These are phyloP conservation scores for Termitomyces sp. DNA, from an alignment of 768 basidiomycete species.

Conservation along the genomic window DNA sequence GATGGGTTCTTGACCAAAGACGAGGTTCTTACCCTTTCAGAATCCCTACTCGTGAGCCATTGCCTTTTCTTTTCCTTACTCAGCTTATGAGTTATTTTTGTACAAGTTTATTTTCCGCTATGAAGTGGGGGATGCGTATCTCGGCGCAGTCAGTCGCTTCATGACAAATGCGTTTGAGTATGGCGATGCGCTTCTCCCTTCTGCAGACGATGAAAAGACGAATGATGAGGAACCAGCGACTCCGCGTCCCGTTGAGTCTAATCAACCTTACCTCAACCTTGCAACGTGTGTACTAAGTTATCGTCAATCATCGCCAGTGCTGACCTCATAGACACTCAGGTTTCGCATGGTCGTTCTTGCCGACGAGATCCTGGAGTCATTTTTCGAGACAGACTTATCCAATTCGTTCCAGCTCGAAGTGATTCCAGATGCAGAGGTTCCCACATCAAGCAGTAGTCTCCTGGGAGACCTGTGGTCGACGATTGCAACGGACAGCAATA, in stretches of 20 bases:
- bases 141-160: slow-evolving; percentile 94
- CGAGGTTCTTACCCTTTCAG: slow-evolving; percentile 92
- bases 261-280: slow-evolving; percentile 90
- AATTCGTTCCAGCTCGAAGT: slow-evolving; percentile 80
- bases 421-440: slow-evolving; percentile 62
- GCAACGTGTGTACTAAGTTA: slow-evolving; percentile 53
- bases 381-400: slow-evolving; percentile 91
- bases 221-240: slow-evolving; percentile 24
- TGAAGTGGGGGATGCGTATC: slow-evolving; percentile 93
- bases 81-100: slow-evolving; percentile 2
- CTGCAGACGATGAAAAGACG: slow-evolving; percentile 19
- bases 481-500: slow-evolving; percentile 88
- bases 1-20: slow-evolving; percentile 96
- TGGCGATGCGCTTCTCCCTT: slow-evolving; percentile 85
- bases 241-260: slow-evolving; percentile 54
- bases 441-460: slow-evolving; percentile 53
- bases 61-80: neutral
- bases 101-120: slow-evolving; percentile 93
- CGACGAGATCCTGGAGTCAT: slow-evolving; percentile 93
- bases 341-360: slow-evolving; percentile 99
- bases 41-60: slow-evolving; percentile 76
- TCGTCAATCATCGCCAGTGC: neutral
- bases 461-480: slow-evolving; percentile 85
- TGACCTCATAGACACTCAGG: slow-evolving; percentile 28
- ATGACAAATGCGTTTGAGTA: slow-evolving; percentile 99